These are phyloP conservation scores for Thelonectria olida DNA, from an alignment of 2,329 filamentous ascomycete genomes.

Conservation along the genomic window DNA sequence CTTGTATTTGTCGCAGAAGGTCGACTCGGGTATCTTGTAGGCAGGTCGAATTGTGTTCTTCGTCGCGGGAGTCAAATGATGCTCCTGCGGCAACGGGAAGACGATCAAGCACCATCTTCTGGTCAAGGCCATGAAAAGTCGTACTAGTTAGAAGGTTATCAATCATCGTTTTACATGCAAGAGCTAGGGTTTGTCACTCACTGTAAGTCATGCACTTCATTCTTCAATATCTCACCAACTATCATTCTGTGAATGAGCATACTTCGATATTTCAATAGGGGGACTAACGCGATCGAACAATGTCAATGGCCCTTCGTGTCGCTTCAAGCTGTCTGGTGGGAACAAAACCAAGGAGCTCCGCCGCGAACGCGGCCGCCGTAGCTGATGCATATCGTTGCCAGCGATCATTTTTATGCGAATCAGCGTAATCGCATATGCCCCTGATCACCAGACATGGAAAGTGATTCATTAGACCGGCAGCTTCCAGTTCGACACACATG, in stretches of 20 bases:
- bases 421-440: conserved; percentile 49
- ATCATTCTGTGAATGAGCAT: no score
- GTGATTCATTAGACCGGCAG: conserved; percentile 41
- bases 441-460: conserved; percentile 45
- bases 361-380: conserved; percentile 42
- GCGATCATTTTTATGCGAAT: conserved; percentile 43
- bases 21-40: no score
- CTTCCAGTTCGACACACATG: conserved; percentile 40
- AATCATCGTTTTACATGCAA: no score
- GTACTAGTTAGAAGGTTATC: background rate
- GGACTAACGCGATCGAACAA: background rate
- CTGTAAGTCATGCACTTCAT: no score
- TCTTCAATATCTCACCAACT: no score
- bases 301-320: background rate
- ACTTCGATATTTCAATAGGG: conserved; percentile 1
- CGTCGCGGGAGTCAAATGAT: no score
- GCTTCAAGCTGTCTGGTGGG: background rate
- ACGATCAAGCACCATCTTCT: conserved; percentile 20
- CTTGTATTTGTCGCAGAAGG: no score
- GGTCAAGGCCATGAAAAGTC: background rate
- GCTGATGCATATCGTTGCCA: conserved; percentile 45
- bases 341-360: conserved; percentile 33
- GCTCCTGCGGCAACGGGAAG: conserved; percentile 28
- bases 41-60: no score
- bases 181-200: no score